Evolutionary conservation across 306 rosid genomes (phyloP).

Genomic region (Gastrolobium villosum): DNA sequence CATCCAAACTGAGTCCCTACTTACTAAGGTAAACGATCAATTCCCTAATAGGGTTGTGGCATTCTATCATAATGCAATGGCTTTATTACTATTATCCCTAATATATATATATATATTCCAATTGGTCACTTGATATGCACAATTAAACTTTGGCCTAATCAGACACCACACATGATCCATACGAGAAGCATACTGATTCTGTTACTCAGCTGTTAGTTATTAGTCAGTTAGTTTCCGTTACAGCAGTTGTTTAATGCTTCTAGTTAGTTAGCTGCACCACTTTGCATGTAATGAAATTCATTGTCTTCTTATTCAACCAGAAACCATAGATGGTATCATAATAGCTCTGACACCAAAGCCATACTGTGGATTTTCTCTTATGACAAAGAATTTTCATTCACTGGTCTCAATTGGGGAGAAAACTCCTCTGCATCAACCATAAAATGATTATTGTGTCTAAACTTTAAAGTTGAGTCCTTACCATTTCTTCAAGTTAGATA

Average conservation of each 20-base stretch:
- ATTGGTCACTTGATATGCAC: conserved; percentile 1
- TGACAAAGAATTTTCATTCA: too few relatives aligned
- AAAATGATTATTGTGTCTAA: neutral
- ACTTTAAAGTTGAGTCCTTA: neutral
- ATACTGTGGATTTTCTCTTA: too few relatives aligned
- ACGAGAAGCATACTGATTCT: too few relatives aligned
- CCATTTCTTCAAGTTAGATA: neutral
- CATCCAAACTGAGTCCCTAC: conserved; percentile 91
- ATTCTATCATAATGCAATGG: neutral
- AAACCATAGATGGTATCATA: too few relatives aligned
- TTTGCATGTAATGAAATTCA: too few relatives aligned
- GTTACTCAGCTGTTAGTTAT: too few relatives aligned
- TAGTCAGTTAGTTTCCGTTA: too few relatives aligned
- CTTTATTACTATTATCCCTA: neutral
- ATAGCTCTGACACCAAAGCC: too few relatives aligned
- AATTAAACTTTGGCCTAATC: neutral
- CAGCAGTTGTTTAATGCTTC: too few relatives aligned
- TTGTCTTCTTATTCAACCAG: too few relatives aligned
- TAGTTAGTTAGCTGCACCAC: too few relatives aligned
- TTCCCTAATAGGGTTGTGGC: conserved; percentile 13
- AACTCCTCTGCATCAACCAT: neutral
- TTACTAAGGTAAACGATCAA: conserved; percentile 73
- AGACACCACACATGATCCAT: neutral
- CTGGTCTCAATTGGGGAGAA: too few relatives aligned
- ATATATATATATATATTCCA: neutral